These are phyloP conservation scores for Heteromeles arbutifolia DNA, from an alignment of 306 rosid species.

Conservation along the genomic window DNA sequence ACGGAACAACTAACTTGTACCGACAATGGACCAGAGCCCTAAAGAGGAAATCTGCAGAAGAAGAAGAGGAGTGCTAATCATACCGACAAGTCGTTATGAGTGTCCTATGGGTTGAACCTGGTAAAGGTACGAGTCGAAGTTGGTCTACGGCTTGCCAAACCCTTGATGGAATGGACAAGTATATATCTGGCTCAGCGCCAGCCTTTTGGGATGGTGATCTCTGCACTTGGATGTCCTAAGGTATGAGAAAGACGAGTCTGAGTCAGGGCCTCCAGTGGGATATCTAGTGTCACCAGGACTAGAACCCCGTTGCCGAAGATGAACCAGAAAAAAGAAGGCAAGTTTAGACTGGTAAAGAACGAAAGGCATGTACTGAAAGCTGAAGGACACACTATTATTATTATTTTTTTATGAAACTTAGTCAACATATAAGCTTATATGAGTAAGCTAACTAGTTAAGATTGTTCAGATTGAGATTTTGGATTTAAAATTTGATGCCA, in stretches of 20 bases:
- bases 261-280: not conserved
- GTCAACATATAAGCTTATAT: not conserved
- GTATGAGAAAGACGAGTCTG: not conserved
- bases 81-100: not conserved
- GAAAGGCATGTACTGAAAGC: not conserved
- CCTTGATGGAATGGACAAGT: not conserved
- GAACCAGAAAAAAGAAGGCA: not conserved
- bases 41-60: not conserved
- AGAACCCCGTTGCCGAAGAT: not conserved
- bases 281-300: not conserved
- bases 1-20: too few species aligned
- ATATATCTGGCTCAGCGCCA: not conserved
- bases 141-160: not conserved
- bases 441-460: not conserved
- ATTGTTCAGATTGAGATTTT: too few species aligned
- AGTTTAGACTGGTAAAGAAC: not conserved
- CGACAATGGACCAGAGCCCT: not conserved
- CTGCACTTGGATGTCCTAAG: not conserved
- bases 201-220: not conserved
- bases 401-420: not conserved
- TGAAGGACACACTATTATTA: not conserved
- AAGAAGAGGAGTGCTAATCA: too few species aligned
- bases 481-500: not conserved
- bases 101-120: not conserved
- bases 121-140: not conserved